phyloP scores from a whole-genome alignment of 2,329 filamentous ascomycete species.

The Pleoardoris graminearum region DNA sequence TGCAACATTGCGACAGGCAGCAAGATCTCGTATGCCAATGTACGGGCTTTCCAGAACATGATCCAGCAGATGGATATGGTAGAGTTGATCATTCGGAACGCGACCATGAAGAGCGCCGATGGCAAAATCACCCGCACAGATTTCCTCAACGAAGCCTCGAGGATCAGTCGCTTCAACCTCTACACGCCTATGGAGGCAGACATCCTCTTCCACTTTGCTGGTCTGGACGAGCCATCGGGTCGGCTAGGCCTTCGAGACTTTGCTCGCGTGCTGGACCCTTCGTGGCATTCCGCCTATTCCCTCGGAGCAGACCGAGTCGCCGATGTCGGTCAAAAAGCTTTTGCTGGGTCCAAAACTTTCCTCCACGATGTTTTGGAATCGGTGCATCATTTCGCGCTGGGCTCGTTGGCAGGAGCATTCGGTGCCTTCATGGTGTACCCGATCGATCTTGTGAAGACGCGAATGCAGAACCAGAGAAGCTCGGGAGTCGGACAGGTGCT shows the following conservation, averaged over 20 bases:
- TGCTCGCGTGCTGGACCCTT: slow-evolving; percentile 89
- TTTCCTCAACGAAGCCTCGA: slow-evolving; percentile 91
- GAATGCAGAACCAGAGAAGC: slow-evolving; percentile 94
- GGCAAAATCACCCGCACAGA: slow-evolving; percentile 93
- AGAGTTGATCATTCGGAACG: slow-evolving; percentile 87
- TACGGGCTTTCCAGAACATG: slow-evolving; percentile 96
- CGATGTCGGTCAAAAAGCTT: slow-evolving; percentile 56
- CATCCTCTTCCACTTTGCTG: slow-evolving; percentile 97
- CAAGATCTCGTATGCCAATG: slow-evolving; percentile 97
- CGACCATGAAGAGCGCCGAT: slow-evolving; percentile 78
- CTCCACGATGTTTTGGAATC: slow-evolving; percentile 72
- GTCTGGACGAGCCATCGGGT: slow-evolving; percentile 85
- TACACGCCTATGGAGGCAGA: slow-evolving; percentile 99
- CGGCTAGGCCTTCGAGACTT: slow-evolving; percentile 83
- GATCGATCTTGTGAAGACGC: slow-evolving; percentile 97
- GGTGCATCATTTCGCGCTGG: slow-evolving; percentile 85
- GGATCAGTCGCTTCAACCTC: slow-evolving; percentile 87
- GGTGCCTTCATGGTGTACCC: slow-evolving; percentile 99
- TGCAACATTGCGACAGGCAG: slow-evolving; percentile 91
- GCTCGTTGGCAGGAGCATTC: slow-evolving; percentile 90
- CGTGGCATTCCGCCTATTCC: slow-evolving; percentile 73
- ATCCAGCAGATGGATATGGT: slow-evolving; percentile 98
- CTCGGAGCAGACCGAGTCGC: slow-evolving; percentile 55
- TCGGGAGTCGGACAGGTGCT: slow-evolving; percentile 77
- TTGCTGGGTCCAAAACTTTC: slow-evolving; percentile 60